Conservation (phyloP, 148 eudicot genomes). For the Rhododendron griersonianum region DNA sequence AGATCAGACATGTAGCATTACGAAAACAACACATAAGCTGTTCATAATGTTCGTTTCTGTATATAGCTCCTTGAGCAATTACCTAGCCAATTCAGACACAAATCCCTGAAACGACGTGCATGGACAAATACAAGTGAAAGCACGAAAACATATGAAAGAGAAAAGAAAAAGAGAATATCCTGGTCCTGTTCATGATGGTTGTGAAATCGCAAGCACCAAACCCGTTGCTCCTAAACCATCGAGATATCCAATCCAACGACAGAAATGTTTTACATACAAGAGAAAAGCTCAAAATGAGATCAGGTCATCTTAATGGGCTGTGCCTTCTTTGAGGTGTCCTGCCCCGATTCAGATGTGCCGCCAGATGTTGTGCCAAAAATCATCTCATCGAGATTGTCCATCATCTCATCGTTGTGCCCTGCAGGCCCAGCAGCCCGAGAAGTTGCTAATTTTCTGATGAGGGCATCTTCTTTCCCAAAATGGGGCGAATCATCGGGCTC, state of each 20-base stretch:
- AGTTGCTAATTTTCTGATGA: constrained; percentile 53
- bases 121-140: not conserved
- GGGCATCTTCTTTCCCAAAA: constrained; percentile 59
- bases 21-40: not conserved
- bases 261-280: not conserved
- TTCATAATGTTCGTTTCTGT: constrained; percentile 4
- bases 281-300: constrained; percentile 41
- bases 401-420: constrained; percentile 53
- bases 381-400: constrained; percentile 98
- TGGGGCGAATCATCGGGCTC: constrained; percentile 87
- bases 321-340: constrained; percentile 43
- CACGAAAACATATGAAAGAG: not conserved
- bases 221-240: not conserved
- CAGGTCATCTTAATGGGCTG: constrained; percentile 66
- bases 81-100: constrained; percentile 4
- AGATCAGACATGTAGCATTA: not conserved
- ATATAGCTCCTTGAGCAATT: not conserved
- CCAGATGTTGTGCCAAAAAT: constrained; percentile 74
- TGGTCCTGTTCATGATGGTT: not conserved
- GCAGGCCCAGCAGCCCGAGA: not conserved
- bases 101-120: not conserved
- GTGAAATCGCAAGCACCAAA: not conserved
- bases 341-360: constrained; percentile 42
- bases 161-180: not conserved
- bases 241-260: not conserved